Evolutionary conservation across 177 flowering plant species (phyloP).

Genomic region (Vitis hybrid): DNA sequence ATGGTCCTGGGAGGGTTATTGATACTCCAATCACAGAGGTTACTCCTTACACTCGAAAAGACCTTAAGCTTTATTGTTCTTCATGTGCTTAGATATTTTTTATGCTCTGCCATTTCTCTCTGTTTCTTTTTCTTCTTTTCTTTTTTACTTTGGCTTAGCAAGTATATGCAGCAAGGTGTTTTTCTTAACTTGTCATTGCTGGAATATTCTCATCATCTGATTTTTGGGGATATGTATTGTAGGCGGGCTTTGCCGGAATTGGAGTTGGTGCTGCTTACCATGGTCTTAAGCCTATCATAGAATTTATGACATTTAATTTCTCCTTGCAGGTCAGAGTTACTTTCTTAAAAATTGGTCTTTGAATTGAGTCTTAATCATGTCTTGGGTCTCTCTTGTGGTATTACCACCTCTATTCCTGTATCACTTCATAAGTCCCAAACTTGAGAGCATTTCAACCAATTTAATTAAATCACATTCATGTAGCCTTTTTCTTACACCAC

Average conservation of each 20-base stretch:
- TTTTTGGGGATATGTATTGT: conserved; percentile 2
- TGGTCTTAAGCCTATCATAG: conserved; percentile 85
- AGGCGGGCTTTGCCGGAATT: conserved; percentile 99
- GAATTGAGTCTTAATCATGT: no score
- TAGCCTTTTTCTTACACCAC: no score
- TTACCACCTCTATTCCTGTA: no score
- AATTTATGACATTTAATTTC: conserved; percentile 99
- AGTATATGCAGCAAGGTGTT: no score
- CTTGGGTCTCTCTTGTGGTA: no score
- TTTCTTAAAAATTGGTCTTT: not conserved
- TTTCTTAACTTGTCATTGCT: not conserved
- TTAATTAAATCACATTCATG: no score
- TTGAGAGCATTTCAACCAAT: no score
- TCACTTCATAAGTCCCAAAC: no score
- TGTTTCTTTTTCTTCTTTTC: no score
- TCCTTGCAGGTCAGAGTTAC: conserved; percentile 84
- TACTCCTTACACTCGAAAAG: not conserved
- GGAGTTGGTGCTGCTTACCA: conserved; percentile 98
- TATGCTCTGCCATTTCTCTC: not conserved
- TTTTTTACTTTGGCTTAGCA: no score
- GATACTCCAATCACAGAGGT: conserved; percentile 64
- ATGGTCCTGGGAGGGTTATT: conserved; percentile 56
- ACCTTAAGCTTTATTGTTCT: not conserved
- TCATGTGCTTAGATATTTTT: not conserved
- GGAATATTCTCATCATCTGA: not conserved